Conservation (phyloP, 306 rosid genomes). For the Lablab purpureus region DNA sequence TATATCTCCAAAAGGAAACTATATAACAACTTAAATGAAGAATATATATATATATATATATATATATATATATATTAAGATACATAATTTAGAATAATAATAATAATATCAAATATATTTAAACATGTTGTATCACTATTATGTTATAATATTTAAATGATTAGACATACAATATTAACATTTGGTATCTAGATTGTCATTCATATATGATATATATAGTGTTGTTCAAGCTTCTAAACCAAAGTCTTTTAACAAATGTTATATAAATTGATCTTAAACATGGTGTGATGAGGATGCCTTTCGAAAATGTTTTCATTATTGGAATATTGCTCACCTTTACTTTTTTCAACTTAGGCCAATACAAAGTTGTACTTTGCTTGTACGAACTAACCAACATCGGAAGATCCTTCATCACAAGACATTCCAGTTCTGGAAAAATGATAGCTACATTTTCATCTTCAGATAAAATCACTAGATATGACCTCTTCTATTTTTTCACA, state of each 20-base stretch:
- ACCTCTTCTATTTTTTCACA: background rate
- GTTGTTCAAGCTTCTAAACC: background rate
- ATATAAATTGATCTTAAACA: background rate
- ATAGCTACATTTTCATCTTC: background rate
- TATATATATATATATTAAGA: too few relatives aligned
- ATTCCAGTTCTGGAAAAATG: background rate
- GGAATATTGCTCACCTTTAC: background rate
- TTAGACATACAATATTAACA: too few relatives aligned
- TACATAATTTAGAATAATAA: too few relatives aligned
- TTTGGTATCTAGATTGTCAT: too few relatives aligned
- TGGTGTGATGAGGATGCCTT: background rate
- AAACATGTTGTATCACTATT: too few relatives aligned
- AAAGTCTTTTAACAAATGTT: background rate
- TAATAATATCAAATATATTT: too few relatives aligned
- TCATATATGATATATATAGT: background rate
- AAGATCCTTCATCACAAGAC: constrained; percentile 23
- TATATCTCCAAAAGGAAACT: too few relatives aligned
- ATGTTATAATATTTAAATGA: too few relatives aligned
- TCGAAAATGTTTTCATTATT: background rate
- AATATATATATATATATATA: too few relatives aligned
- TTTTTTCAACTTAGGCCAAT: background rate
- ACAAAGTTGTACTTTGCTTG: fast-evolving
- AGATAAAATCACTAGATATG: background rate
- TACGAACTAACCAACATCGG: background rate
- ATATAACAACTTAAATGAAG: too few relatives aligned